A percentile compares a stretch with the other conserved stretches of the same genome.
Conservation (phyloP, 2,329 filamentous ascomycete species). For the Ophiostoma pallidulum region DNA sequence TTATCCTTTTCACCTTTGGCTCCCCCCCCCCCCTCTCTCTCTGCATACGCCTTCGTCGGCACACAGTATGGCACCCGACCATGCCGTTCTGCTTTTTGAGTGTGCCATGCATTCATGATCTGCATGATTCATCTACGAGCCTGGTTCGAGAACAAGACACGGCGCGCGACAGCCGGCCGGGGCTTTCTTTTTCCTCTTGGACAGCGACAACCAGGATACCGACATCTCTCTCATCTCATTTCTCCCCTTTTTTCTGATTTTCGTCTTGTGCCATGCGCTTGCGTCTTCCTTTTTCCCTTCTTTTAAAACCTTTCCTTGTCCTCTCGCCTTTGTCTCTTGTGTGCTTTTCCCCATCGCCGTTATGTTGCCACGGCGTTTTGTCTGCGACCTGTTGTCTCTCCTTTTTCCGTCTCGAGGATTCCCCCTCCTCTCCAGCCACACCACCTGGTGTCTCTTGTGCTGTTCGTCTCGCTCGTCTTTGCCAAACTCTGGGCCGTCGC, state of each 20-base stretch:
- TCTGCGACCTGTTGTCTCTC: background rate
- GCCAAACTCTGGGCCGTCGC: no score
- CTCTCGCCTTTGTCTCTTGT: background rate
- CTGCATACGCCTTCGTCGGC: background rate
- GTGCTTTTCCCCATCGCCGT: no score
- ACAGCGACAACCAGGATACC: background rate
- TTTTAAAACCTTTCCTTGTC: background rate
- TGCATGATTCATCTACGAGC: constrained; percentile 15
- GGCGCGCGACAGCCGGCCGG: background rate
- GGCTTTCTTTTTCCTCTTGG: background rate
- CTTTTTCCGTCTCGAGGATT: no score
- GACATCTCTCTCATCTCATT: background rate
- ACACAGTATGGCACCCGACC: background rate
- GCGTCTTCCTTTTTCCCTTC: background rate
- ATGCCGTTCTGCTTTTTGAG: constrained; percentile 3
- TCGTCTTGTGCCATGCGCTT: background rate
- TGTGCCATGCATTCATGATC: constrained; percentile 16
- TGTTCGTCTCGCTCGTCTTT: background rate
- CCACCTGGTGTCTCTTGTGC: background rate
- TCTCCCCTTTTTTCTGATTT: background rate
- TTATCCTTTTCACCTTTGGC: background rate
- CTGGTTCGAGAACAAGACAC: background rate
- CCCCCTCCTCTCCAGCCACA: background rate
- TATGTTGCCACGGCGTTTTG: background rate
- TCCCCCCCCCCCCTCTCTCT: no score